Evolutionary conservation across 495 filamentous ascomycete genomes (phyloP), one percentile per base, ranked within the genome.

Genomic region (Podospora pseudoanserina): DNA sequence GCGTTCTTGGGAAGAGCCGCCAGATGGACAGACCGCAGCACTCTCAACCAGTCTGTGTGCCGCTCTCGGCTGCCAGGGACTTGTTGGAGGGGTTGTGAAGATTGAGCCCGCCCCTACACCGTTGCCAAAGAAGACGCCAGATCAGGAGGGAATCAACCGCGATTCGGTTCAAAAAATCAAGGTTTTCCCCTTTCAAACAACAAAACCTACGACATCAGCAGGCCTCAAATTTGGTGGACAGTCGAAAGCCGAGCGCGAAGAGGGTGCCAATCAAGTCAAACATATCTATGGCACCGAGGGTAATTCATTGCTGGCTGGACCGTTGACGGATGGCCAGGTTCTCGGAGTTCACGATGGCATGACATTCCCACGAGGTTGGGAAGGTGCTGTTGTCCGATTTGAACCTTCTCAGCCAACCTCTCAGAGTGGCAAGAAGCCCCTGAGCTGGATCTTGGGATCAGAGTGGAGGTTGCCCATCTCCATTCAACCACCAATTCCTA

Each of bases 171-270:
- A 83, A 59, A 83, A 82, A 67, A 74, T 99, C 19, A 95, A 91
- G 68, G 78, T 98, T 0, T 91, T 88, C 70, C 96, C 95, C 0
- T 97, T 97, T 70, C 78, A 85, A 9, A 78, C 83, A 2, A 79
- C 86, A 30, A 76, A 78, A 2, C 76, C 81, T 18, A 86, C 85
- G 64, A 79, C 85, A 26, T 81, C 81, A 18, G 84, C 86, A 53
- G 90, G 91, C 0, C 79, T 98, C 20, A 93, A 90, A 73, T 97
- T 97, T 74, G 96, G 96, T 5, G 91, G 92, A 6, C 92, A 96
- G 67, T 91, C 91, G 7, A 91, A 90, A 65, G 85, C 87, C 9
- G 90, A 93, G 70, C 81, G 86, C 58, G 89, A 93, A 76, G 89
- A 91, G 69, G 83, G 90, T 55, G 80, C 83, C 2, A 86, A 83